Evolutionary conservation across 352 stramenopile species (phyloP).

Genomic region (Pythium grandisporangium): DNA sequence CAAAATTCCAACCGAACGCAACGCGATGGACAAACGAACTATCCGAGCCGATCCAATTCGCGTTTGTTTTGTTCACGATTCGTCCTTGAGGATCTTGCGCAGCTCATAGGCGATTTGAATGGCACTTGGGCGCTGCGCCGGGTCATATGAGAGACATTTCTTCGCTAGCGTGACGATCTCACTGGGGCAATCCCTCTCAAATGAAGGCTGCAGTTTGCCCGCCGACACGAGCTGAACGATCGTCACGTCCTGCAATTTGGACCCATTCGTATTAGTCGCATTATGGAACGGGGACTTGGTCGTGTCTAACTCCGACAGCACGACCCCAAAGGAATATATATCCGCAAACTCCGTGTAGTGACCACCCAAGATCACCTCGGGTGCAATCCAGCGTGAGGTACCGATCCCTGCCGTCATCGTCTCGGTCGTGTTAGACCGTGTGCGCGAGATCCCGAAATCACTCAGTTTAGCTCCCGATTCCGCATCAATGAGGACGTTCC

Average conservation of each 20-base stretch:
- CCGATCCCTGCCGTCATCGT: constrained; percentile 7
- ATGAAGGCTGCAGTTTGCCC: constrained; percentile 48
- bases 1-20: no score
- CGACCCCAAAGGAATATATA: constrained; percentile 19
- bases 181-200: constrained; percentile 11
- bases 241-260: constrained; percentile 53
- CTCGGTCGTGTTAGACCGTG: neutral
- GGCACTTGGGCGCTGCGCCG: constrained; percentile 47
- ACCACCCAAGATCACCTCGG: constrained; percentile 11
- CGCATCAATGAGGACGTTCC: constrained; percentile 10
- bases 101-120: constrained; percentile 76
- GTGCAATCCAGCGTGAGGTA: constrained; percentile 21
- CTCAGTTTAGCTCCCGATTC: constrained; percentile 5
- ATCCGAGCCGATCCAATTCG: no score
- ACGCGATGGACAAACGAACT: no score
- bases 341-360: constrained; percentile 10
- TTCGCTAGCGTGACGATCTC: constrained; percentile 47
- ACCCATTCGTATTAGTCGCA: constrained; percentile 45
- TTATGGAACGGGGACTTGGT: constrained; percentile 53
- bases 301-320: constrained; percentile 55
- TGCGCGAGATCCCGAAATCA: constrained; percentile 7
- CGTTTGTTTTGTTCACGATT: no score
- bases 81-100: constrained; percentile 69
- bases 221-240: constrained; percentile 56
- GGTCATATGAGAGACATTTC: constrained; percentile 57